Base-by-base conservation (phyloP, 2,329 filamentous ascomycete genomes). In the Aureobasidium sp. region DNA sequence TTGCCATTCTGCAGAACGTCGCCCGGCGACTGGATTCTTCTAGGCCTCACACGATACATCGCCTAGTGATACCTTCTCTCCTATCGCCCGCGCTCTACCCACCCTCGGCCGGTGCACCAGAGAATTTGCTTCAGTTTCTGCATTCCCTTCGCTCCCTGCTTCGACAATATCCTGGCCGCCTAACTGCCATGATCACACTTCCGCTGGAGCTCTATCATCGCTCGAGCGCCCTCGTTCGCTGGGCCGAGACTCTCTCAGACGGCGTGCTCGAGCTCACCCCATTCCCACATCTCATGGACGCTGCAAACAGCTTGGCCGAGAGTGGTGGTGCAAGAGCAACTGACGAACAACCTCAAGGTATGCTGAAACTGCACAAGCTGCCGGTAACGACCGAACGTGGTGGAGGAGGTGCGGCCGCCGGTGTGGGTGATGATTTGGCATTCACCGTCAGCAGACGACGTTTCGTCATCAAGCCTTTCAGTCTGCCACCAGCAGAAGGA, bases 311-410 rank as follows among this genome's bases (percentile, higher is more conserved):
- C 27, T 69, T 77, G 5, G 74, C 76, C 2, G 74, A 75, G 42
- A 77, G 74, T 8, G 76, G 76, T 12, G 76, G 82, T 5, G 78
- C 83, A 2, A 82, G 82, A 49, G 77, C 81, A 44, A 79, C 83
- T 4, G 87, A 90, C 64, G 91, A 96, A 63, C 85, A 87, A 62
- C 87, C 89, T 1, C 93, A 97, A 71, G 94, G 94, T 0, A 84
- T 97, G 75, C 77, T 97, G 20, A 89, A 87, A 65, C 84, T 95
- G 0, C 90, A 96, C 73, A 87, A 87, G 60, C 75, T 97, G 39
- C 93, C 94, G 0, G 80, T 96, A 0, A 87, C 90, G 67, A 90
- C 95, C 64, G 93, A 97, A 72, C 90, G 89, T 67, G 93, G 94
- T 1, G 91, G 91, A 2, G 91, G 90, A 15, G 87, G 85, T 11